Conservation (phyloP, 192 early-diverging fungal genomes). For the Allomyces macrogynus region DNA sequence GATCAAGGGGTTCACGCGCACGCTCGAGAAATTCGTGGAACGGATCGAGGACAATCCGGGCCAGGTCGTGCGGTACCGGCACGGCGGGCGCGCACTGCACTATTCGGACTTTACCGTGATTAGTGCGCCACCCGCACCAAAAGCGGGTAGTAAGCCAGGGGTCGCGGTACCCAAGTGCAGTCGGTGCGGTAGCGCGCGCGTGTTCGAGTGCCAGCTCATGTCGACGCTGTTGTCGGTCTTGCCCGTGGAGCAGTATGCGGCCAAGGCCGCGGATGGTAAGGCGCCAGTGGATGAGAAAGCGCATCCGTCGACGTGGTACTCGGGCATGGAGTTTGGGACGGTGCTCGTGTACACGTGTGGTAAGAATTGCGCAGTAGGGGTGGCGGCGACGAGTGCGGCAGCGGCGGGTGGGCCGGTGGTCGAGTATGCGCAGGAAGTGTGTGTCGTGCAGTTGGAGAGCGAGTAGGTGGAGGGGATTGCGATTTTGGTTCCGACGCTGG, state of each 20-base stretch:
- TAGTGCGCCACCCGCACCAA: constrained; percentile 12
- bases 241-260: constrained; percentile 33
- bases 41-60: constrained; percentile 5
- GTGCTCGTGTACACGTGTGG: constrained; percentile 58
- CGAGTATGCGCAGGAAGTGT: not conserved
- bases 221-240: constrained; percentile 56
- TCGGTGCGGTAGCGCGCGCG: constrained; percentile 39
- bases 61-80: constrained; percentile 11
- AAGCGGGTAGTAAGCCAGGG: not conserved
- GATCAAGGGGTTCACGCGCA: not conserved
- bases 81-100: not conserved
- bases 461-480: not conserved
- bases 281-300: constrained; percentile 7
- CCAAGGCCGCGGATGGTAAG: constrained; percentile 15
- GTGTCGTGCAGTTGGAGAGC: not conserved
- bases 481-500: too few species aligned
- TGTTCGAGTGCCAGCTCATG: constrained; percentile 89
- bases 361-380: constrained; percentile 33
- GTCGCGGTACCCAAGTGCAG: constrained; percentile 37
- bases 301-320: constrained; percentile 21
- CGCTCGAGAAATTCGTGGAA: constrained; percentile 6
- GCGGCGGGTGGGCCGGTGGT: not conserved
- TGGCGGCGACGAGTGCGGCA: not conserved
- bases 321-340: constrained; percentile 81
- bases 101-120: not conserved